Conservation (phyloP, 768 basidiomycete species). For the Kwoniella sp. region DNA sequence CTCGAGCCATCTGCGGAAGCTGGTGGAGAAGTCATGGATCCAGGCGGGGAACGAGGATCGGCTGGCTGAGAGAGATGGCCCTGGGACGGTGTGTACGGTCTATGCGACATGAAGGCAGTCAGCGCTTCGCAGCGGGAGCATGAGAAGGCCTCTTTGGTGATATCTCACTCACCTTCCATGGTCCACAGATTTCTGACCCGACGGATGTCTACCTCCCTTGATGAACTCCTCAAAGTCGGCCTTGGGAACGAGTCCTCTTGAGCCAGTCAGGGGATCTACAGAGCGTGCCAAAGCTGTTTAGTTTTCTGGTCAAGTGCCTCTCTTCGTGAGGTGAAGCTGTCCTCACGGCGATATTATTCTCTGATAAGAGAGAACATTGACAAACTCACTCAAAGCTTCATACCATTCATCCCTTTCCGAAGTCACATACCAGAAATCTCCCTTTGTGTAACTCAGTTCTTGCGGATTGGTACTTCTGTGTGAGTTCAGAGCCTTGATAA, state of each 20-base stretch:
- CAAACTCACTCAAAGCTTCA: slow-evolving; percentile 74
- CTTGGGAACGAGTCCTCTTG: slow-evolving; percentile 87
- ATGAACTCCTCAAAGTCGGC: slow-evolving; percentile 86
- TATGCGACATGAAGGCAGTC: not conserved
- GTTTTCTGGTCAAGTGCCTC: too few relatives aligned
- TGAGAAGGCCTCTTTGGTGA: not conserved
- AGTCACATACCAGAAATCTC: slow-evolving; percentile 97
- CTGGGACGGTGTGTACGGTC: slow-evolving; percentile 40
- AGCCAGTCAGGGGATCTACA: slow-evolving; percentile 76
- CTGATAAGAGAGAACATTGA: not conserved
- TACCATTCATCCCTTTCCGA: slow-evolving; percentile 79
- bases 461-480: slow-evolving; percentile 74
- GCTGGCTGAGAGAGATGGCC: slow-evolving; percentile 28
- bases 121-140: not conserved
- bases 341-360: not conserved
- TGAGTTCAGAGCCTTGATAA: slow-evolving; percentile 77
- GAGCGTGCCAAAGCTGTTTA: slow-evolving; percentile 12
- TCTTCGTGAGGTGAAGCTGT: not conserved
- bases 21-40: slow-evolving; percentile 25
- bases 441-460: slow-evolving; percentile 85
- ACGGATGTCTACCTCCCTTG: slow-evolving; percentile 59
- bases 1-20: slow-evolving; percentile 11
- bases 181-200: slow-evolving; percentile 23
- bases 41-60: slow-evolving; percentile 34
- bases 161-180: slow-evolving; percentile 30